Evolutionary conservation across 1,284 basidiomycete genomes (phyloP), one percentile per base, ranked within the genome.

Genomic region (Stygiomarasmius scandens): DNA sequence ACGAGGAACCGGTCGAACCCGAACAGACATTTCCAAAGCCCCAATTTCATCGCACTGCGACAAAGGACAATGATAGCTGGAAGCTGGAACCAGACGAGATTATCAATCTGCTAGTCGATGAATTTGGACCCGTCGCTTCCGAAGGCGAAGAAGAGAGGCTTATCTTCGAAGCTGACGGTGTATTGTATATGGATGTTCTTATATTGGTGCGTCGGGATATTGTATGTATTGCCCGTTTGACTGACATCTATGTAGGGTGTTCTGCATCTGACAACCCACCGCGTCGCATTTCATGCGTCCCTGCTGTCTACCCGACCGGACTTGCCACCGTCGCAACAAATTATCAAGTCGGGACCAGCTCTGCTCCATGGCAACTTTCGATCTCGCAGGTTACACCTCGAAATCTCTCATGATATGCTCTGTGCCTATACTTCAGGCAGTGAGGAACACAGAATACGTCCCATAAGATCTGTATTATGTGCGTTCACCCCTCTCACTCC

Each of bases 261-360:
- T 52, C 73, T 87, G 24, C 85, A 87, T 66, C 71, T 89, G 22
- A 89, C 86, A 0, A 85, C 83, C 2, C 85, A 89, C 66, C 79
- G 87, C 6, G 61, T 89, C 14, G 69, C 84, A 0, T 90, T 90
- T 66, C 86, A 89, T 63, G 87, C 87, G 1, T 81, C 84, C 4
- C 67, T 89, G 16, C 77, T 85, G 2, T 76, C 82, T 0, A 77
- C 79, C 12, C 67, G 71, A 3, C 72, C 77, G 3, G 74, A 73
- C 44, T 52, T 71, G 16, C 59, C 58, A 14, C 61, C 67, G 10
- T 61, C 67, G 14, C 66, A 68, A 46, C 65, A 72, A 43, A 60
- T 83, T 22, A 70, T 89, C 48, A 82, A 81, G 61, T 64, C 80
- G 1, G 87, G 87, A 0, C 72, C 83, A 1, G 84, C 82, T 2